Conservation (phyloP, 352 stramenopile species). For the Phytophthora quininea region DNA sequence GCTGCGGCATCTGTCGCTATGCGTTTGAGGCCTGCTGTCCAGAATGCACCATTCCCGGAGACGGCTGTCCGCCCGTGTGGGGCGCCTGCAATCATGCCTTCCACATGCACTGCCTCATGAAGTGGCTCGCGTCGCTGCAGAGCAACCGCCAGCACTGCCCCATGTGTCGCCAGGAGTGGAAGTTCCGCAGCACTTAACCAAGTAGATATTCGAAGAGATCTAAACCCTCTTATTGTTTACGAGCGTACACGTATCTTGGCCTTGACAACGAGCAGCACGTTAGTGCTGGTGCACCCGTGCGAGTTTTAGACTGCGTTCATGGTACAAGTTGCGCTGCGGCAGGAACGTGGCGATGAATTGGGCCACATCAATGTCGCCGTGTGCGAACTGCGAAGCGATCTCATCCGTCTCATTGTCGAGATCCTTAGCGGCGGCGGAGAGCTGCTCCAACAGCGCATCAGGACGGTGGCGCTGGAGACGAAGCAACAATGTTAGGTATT, state of each 20-base stretch:
- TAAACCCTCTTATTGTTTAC: not conserved
- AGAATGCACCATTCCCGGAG: constrained; percentile 76
- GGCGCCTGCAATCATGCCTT: constrained; percentile 91
- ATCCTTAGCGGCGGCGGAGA: constrained; percentile 60
- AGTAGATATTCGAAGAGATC: not conserved
- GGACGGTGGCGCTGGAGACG: constrained; percentile 61
- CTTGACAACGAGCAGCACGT: not conserved
- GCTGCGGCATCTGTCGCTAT: constrained; percentile 88
- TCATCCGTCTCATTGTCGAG: constrained; percentile 77
- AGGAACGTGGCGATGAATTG: constrained; percentile 74
- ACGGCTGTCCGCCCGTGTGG: constrained; percentile 91
- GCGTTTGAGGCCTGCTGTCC: constrained; percentile 86
- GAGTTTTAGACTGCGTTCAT: constrained; percentile 80
- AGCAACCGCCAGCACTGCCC: constrained; percentile 85
- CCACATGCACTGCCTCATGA: constrained; percentile 94
- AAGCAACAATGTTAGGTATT: not conserved
- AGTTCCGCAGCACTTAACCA: constrained; percentile 56
- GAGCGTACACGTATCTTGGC: not conserved
- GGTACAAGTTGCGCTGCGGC: constrained; percentile 71
- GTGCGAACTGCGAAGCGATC: constrained; percentile 69
- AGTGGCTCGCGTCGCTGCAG: constrained; percentile 90
- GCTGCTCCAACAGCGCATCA: constrained; percentile 74
- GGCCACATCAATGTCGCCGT: constrained; percentile 73
- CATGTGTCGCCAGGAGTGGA: constrained; percentile 90
- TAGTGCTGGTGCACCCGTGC: constrained; percentile 71